phyloP scores from a whole-genome alignment of 352 stramenopile genomes.

The Globisporangium barbulae region DNA sequence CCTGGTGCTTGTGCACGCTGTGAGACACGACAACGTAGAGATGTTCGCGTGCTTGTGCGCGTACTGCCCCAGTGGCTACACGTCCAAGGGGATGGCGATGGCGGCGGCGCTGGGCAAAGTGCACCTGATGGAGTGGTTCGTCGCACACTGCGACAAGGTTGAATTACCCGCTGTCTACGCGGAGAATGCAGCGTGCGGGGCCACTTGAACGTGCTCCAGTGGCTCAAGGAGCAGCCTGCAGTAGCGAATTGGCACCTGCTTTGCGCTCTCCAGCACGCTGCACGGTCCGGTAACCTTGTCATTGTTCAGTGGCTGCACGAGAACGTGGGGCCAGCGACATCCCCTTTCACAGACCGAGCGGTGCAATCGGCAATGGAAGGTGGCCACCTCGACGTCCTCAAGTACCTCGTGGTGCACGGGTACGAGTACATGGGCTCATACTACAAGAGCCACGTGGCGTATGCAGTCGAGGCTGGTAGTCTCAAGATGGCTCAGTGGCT shows the following conservation, averaged over 20 bases:
- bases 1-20: not conserved
- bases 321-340: not conserved
- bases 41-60: not conserved
- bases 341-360: too few relatives aligned
- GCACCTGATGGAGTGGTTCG: not conserved
- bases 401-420: too few relatives aligned
- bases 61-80: not conserved
- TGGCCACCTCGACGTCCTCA: not conserved
- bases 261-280: not conserved
- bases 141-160: not conserved
- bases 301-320: not conserved
- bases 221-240: not conserved
- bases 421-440: too few relatives aligned
- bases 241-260: not conserved
- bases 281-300: not conserved
- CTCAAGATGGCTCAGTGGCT: too few relatives aligned
- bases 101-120: constrained; percentile 1
- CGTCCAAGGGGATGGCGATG: not conserved
- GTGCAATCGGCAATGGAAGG: not conserved
- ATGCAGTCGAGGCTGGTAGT: too few relatives aligned
- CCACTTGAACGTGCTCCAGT: not conserved
- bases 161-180: not conserved
- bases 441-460: too few relatives aligned
- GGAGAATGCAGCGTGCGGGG: not conserved
- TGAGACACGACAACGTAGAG: not conserved